A percentile compares a stretch with the other conserved stretches of the same genome.
These are phyloP conservation scores for Takashimella tepidaria DNA, from an alignment of 1,284 basidiomycete genomes.

Conservation along the genomic window DNA sequence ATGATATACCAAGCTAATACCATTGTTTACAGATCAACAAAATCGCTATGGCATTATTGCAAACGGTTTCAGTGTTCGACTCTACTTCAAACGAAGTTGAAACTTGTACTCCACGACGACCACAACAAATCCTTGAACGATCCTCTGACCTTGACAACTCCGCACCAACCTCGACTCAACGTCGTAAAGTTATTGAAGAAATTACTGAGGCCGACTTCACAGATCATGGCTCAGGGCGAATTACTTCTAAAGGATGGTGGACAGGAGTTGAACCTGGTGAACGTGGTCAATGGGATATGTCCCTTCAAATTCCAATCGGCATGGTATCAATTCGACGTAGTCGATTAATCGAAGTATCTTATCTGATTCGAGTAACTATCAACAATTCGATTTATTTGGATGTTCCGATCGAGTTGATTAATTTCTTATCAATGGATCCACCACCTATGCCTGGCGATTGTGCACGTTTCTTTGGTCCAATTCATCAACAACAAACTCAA, in stretches of 20 bases:
- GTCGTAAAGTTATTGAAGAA: slow-evolving; percentile 57
- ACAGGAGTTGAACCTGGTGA: slow-evolving; percentile 65
- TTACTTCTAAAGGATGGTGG: slow-evolving; percentile 85
- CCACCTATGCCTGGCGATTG: slow-evolving; percentile 40
- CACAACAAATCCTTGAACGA: slow-evolving; percentile 8
- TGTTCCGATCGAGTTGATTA: slow-evolving; percentile 44
- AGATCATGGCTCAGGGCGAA: slow-evolving; percentile 59
- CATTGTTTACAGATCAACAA: slow-evolving; percentile 55
- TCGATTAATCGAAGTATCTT: slow-evolving; percentile 72
- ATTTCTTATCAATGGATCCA: slow-evolving; percentile 48
- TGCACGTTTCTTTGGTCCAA: not conserved
- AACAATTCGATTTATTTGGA: slow-evolving; percentile 57
- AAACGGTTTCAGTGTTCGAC: slow-evolving; percentile 52
- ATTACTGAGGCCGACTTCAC: slow-evolving; percentile 56
- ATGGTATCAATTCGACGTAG: slow-evolving; percentile 69
- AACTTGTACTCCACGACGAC: slow-evolving; percentile 5
- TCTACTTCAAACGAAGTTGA: slow-evolving; percentile 1
- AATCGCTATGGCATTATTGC: slow-evolving; percentile 63
- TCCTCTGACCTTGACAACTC: slow-evolving; percentile 57
- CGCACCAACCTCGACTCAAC: slow-evolving; percentile 55
- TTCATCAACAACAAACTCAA: not conserved
- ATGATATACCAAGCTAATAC: too few relatives aligned
- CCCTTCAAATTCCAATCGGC: slow-evolving; percentile 63
- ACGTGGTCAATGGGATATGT: slow-evolving; percentile 55
- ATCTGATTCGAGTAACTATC: slow-evolving; percentile 66